These are phyloP conservation scores for Suhomyces bokatorum DNA, from an alignment of 1,139 yeast species.

Conservation along the genomic window DNA sequence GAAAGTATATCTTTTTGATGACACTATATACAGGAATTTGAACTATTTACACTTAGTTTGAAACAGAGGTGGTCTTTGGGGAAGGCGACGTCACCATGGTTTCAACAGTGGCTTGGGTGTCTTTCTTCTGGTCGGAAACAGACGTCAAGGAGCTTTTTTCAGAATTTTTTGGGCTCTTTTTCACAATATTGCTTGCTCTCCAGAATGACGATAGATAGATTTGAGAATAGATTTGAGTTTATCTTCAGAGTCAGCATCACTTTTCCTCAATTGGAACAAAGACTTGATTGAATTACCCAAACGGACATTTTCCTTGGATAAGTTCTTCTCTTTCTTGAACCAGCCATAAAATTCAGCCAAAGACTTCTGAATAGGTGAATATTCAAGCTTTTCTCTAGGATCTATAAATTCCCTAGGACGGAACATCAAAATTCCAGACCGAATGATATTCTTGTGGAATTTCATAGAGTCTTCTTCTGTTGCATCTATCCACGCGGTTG, in stretches of 20 bases:
- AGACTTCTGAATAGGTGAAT: slow-evolving; percentile 24
- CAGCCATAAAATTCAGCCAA: slow-evolving; percentile 23
- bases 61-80: too few relatives aligned
- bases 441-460: slow-evolving; percentile 30
- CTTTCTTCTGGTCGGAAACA: too few relatives aligned
- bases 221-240: slow-evolving; percentile 11
- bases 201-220: slow-evolving; percentile 12
- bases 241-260: slow-evolving; percentile 16
- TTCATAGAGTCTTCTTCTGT: slow-evolving; percentile 16
- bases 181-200: background rate
- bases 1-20: background rate
- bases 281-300: slow-evolving; percentile 23
- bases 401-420: slow-evolving; percentile 27
- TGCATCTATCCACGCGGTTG: slow-evolving; percentile 29
- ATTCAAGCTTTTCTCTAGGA: slow-evolving; percentile 20
- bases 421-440: slow-evolving; percentile 34
- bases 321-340: slow-evolving; percentile 19
- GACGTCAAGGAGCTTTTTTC: too few relatives aligned
- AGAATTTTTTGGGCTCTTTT: too few relatives aligned
- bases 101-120: too few relatives aligned
- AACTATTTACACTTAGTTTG: background rate
- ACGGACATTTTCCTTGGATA: slow-evolving; percentile 19
- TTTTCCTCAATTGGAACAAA: slow-evolving; percentile 19
- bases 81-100: too few relatives aligned
- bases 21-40: slow-evolving; percentile 3